Percentiles rank a stretch among this genome's conserved stretches.
Evolutionary conservation across 441 rosid genomes (phyloP).

Genomic region (Rhodomyrtus psidioides): DNA sequence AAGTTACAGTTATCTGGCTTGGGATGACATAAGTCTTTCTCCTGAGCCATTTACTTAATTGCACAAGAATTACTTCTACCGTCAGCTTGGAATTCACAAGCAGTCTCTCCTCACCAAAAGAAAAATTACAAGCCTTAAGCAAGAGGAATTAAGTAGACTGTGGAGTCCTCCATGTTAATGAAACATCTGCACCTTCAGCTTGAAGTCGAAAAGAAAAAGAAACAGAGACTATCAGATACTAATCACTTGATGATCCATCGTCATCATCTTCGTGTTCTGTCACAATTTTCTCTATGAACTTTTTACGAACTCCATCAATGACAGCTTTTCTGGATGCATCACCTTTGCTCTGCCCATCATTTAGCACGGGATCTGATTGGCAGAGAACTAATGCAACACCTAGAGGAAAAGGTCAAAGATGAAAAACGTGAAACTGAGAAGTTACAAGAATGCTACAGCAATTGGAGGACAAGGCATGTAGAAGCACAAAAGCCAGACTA

Average conservation of each 20-base stretch:
- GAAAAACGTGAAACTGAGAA: neutral
- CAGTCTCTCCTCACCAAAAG: neutral
- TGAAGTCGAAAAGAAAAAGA: neutral
- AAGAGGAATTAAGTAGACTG: neutral
- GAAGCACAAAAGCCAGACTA: neutral
- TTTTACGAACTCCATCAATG: constrained; percentile 76
- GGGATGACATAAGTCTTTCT: neutral
- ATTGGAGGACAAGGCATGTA: neutral
- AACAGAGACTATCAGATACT: constrained; percentile 4
- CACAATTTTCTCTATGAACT: constrained; percentile 82
- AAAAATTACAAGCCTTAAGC: neutral
- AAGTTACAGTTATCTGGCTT: neutral
- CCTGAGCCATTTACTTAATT: neutral
- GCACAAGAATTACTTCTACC: neutral
- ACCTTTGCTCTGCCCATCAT: constrained; percentile 81
- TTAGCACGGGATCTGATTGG: constrained; percentile 86
- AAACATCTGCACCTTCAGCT: neutral
- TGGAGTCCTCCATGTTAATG: neutral
- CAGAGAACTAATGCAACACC: constrained; percentile 96
- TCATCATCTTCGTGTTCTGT: constrained; percentile 74
- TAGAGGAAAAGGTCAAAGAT: neutral
- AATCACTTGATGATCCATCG: constrained; percentile 80
- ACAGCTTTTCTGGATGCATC: constrained; percentile 75
- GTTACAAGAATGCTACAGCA: neutral
- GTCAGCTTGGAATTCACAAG: neutral